Percentiles rank a stretch among this genome's conserved stretches.
phyloP scores from a whole-genome alignment of 2,329 filamentous ascomycete species.

The Fusarium coffeatum region DNA sequence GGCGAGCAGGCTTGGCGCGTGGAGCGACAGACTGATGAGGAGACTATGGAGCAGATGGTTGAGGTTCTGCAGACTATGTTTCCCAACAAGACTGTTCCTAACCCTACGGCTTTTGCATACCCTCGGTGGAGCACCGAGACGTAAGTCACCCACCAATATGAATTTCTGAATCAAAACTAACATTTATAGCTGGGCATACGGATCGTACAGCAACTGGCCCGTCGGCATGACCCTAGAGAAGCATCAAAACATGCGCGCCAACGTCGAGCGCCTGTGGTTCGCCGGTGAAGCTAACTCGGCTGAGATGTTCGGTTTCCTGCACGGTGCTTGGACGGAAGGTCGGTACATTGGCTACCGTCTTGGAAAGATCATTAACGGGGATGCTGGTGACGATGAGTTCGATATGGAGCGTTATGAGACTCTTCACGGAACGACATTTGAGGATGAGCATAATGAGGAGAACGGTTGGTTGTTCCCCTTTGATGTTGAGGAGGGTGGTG shows the following conservation, averaged over 20 bases:
- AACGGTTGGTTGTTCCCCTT: slow-evolving; percentile 33
- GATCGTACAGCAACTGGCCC: slow-evolving; percentile 77
- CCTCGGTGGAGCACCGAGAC: slow-evolving; percentile 52
- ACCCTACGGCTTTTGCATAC: slow-evolving; percentile 70
- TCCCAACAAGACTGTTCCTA: slow-evolving; percentile 64
- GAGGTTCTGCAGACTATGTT: slow-evolving; percentile 71
- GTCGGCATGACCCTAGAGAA: slow-evolving; percentile 70
- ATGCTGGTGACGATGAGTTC: slow-evolving; percentile 20
- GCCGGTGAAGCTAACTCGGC: slow-evolving; percentile 73
- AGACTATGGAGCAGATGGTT: slow-evolving; percentile 68
- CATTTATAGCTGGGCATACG: slow-evolving; percentile 58
- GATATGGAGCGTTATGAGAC: slow-evolving; percentile 29
- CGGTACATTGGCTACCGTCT: slow-evolving; percentile 60
- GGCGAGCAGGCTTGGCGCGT: slow-evolving; percentile 57
- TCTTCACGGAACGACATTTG: slow-evolving; percentile 29
- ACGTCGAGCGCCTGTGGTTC: slow-evolving; percentile 70
- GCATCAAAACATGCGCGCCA: slow-evolving; percentile 76
- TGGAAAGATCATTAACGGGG: slow-evolving; percentile 43
- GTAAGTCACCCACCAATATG: slow-evolving; percentile 14
- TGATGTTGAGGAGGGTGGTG: not conserved
- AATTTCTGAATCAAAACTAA: not conserved
- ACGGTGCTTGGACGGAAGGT: slow-evolving; percentile 71
- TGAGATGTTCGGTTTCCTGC: slow-evolving; percentile 74
- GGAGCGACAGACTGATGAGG: slow-evolving; percentile 68
- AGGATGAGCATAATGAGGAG: slow-evolving; percentile 30